Evolutionary conservation across 768 basidiomycete genomes (phyloP).

Genomic region (Coprinopsis marcescibilis): DNA sequence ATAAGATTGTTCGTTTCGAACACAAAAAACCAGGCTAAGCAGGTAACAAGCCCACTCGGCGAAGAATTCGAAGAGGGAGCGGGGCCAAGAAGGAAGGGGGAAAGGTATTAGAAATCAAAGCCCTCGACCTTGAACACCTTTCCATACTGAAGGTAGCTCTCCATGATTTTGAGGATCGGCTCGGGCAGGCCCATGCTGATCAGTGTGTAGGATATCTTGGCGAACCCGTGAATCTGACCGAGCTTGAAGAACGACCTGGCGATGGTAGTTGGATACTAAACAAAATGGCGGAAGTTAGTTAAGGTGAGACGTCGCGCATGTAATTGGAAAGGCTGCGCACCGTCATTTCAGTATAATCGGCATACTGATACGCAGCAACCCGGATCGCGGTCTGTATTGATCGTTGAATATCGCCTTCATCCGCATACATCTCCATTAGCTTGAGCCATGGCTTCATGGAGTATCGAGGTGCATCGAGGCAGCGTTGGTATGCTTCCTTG

Average conservation of each 20-base stretch:
- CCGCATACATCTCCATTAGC: constrained; percentile 93
- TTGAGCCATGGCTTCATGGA: constrained; percentile 91
- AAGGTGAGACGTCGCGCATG: constrained; percentile 4
- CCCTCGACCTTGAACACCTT: constrained; percentile 85
- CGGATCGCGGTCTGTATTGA: constrained; percentile 89
- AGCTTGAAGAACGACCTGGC: constrained; percentile 91
- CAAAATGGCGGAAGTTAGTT: constrained; percentile 6
- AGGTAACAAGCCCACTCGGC: too few relatives aligned
- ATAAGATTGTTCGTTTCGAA: too few relatives aligned
- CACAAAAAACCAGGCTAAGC: too few relatives aligned
- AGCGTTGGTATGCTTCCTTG: constrained; percentile 95
- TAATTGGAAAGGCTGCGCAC: constrained; percentile 38
- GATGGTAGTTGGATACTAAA: constrained; percentile 84
- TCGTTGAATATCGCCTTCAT: constrained; percentile 90
- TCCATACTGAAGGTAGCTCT: constrained; percentile 85
- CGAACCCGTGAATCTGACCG: constrained; percentile 87
- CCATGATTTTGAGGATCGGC: constrained; percentile 87
- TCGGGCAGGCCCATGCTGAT: constrained; percentile 93
- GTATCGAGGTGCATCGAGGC: constrained; percentile 82
- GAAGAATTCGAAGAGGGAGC: too few relatives aligned
- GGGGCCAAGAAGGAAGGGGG: too few relatives aligned
- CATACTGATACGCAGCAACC: constrained; percentile 87
- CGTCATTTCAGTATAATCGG: constrained; percentile 85
- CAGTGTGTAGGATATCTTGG: constrained; percentile 89
- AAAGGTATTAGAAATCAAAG: constrained; percentile 68